Evolutionary conservation across 495 filamentous ascomycete genomes (phyloP).

Genomic region (Tuber brumale): DNA sequence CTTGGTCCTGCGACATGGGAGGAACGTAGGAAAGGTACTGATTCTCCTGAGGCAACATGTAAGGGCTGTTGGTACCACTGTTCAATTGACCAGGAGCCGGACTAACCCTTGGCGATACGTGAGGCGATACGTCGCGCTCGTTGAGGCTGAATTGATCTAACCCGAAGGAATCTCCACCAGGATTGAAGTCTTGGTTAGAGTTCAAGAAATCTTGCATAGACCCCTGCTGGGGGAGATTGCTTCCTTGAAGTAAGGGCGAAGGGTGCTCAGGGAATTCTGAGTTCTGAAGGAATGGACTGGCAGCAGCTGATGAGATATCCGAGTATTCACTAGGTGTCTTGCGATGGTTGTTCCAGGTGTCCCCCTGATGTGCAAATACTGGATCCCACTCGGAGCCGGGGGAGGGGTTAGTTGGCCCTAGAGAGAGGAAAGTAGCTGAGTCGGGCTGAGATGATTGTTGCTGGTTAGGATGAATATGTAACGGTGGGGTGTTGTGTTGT

Average conservation of each 20-base stretch:
- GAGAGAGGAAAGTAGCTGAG: constrained; percentile 60
- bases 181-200: constrained; percentile 46
- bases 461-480: constrained; percentile 49
- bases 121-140: constrained; percentile 48
- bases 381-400: constrained; percentile 59
- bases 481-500: constrained; percentile 30
- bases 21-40: constrained; percentile 48
- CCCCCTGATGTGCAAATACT: constrained; percentile 47
- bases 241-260: constrained; percentile 71
- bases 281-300: constrained; percentile 73
- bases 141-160: constrained; percentile 66
- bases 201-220: constrained; percentile 71
- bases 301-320: constrained; percentile 70
- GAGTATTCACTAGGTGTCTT: constrained; percentile 85
- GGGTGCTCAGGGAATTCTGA: constrained; percentile 72
- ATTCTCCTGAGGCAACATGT: constrained; percentile 63
- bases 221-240: constrained; percentile 52
- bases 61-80: constrained; percentile 48
- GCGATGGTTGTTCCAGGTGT: constrained; percentile 66
- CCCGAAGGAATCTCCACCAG: constrained; percentile 36
- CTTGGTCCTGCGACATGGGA: constrained; percentile 50
- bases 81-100: constrained; percentile 46
- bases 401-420: constrained; percentile 53
- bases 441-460: constrained; percentile 50
- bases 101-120: constrained; percentile 33